Evolutionary conservation across 106 monocot genomes (phyloP), one percentile per base, ranked within the genome.

Genomic region (Acorus gramineus): DNA sequence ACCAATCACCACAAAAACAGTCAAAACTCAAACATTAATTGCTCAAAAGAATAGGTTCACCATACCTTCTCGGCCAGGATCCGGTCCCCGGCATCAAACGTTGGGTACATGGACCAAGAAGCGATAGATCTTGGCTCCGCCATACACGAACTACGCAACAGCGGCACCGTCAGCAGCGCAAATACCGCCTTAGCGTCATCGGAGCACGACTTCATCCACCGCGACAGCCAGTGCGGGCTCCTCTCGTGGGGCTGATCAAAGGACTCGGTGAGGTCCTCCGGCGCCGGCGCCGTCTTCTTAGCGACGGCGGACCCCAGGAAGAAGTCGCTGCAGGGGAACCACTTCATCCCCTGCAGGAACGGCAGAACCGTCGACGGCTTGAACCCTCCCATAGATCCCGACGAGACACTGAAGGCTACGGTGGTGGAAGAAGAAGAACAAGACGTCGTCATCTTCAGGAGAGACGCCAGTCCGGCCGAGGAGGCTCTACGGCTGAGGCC

Each of bases 321-420:
- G 52, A 76, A 80, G 47, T 92, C 92, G 13, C 85, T 89, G 71
- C 98, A 99, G 3, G 98, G 98, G 7, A 99, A 60, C 98, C 98
- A 92, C 79, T 89, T 89, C 6, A 71, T 57, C 9, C 67, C 57
- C 63, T 79, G 71, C 49, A 92, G 46, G 55, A 86, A 89, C 8
- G 98, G 81, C 49, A 92, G 67, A 49, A 90, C 64, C 1, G 84
- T 66, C 14, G 87, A 76, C 11, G 84, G 89, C 59, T 84, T 84
- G 64, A 88, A 71, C 13, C 71, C 65, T 44, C 71, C 71, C 47
- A 77, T 62, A 3, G 84, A 77, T 14, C 88, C 76, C 2, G 66
- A 9, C n/a, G 93, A 81, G 10, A 80, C 63, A 0, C 79, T 75
- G 6, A 85, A 73, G 7, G 62, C 79, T 2, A 75, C 87, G 11